phyloP scores from a whole-genome alignment of 2,329 filamentous ascomycete species.

The Epichloe brachyelytri region DNA sequence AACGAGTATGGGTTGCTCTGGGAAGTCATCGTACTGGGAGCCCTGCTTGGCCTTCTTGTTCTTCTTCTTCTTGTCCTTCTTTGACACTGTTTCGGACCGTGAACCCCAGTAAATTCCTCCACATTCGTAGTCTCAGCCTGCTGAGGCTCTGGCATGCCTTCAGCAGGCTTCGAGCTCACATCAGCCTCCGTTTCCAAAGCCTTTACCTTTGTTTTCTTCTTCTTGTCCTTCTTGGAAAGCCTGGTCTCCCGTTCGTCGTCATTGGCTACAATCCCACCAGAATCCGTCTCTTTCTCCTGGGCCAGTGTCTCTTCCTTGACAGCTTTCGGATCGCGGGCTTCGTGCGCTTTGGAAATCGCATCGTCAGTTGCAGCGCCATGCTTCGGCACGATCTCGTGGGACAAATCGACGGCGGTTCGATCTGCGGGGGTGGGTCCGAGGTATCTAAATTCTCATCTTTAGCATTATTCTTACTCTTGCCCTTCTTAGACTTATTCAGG shows the following conservation, averaged over 20 bases:
- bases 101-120: slow-evolving; percentile 2
- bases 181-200: slow-evolving; percentile 6
- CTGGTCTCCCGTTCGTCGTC: slow-evolving; percentile 6
- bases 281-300: slow-evolving; percentile 1
- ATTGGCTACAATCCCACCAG: slow-evolving; percentile 2
- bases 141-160: slow-evolving; percentile 5
- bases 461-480: slow-evolving; percentile 22
- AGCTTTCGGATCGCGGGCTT: not conserved
- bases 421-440: slow-evolving; percentile 11
- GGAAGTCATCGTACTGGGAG: slow-evolving; percentile 1
- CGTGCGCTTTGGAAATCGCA: not conserved
- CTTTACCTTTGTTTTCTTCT: slow-evolving; percentile 14
- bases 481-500: slow-evolving; percentile 17
- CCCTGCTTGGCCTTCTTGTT: slow-evolving; percentile 9
- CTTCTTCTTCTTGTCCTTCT: slow-evolving; percentile 19
- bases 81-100: slow-evolving; percentile 8
- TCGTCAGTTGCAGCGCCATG: not conserved
- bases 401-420: not conserved
- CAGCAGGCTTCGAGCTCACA: slow-evolving; percentile 7
- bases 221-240: slow-evolving; percentile 18
- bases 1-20: slow-evolving; percentile 2
- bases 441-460: slow-evolving; percentile 19
- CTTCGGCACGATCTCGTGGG: not conserved
- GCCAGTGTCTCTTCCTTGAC: not conserved
- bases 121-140: slow-evolving; percentile 6